Evolutionary conservation across 345 rosid species (phyloP).

Genomic region (Populus simonii): DNA sequence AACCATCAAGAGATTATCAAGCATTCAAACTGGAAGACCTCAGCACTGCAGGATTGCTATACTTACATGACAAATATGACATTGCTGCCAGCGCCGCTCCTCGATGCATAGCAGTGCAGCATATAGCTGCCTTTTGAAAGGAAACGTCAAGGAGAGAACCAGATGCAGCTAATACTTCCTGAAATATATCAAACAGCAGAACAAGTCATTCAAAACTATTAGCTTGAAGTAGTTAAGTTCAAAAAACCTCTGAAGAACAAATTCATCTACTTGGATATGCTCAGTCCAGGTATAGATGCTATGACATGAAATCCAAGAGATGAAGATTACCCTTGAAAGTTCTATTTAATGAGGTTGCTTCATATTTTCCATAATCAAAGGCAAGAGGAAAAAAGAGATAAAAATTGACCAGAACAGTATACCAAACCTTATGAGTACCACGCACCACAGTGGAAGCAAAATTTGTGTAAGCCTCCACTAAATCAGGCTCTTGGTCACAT

Average conservation of each 20-base stretch:
- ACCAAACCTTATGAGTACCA: conserved; percentile 69
- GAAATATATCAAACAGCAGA: conserved; percentile 21
- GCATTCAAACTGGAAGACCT: neutral
- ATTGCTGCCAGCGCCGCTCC: conserved; percentile 95
- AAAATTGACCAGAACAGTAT: conserved; percentile 11
- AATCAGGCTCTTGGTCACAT: conserved; percentile 98
- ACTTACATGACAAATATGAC: conserved; percentile 88
- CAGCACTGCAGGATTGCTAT: neutral
- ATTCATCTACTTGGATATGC: neutral
- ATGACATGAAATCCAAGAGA: too few relatives aligned
- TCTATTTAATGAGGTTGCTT: too few relatives aligned
- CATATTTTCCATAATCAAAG: neutral
- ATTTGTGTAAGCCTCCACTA: conserved; percentile 90
- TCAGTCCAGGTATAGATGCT: too few relatives aligned
- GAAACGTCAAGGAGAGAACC: conserved; percentile 81
- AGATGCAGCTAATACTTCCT: conserved; percentile 76
- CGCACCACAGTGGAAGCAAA: conserved; percentile 77
- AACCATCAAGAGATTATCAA: neutral
- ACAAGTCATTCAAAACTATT: conserved; percentile 9
- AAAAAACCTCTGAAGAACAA: neutral
- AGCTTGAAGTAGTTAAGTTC: neutral
- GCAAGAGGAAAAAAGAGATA: conserved; percentile 1
- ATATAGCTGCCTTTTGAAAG: conserved; percentile 95
- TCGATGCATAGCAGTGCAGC: conserved; percentile 99
- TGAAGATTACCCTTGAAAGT: too few relatives aligned